These are phyloP conservation scores for Plasmodium yoelii DNA, from an alignment of 169 alveolate genomes.

Conservation along the genomic window DNA sequence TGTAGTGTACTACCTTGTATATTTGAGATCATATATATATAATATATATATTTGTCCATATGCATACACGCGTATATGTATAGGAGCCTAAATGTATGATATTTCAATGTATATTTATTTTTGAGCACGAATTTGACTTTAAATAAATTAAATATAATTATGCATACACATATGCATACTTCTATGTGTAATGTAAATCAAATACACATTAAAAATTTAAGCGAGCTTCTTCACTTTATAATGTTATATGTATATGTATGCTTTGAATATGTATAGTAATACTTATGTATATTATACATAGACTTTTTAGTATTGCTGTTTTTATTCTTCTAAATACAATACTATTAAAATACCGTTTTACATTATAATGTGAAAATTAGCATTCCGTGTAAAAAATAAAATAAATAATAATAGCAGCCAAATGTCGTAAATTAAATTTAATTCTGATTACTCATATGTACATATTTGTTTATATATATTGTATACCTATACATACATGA, in stretches of 20 bases:
- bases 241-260: background rate
- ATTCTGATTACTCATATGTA: conserved; percentile 21
- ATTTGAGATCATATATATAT: conserved; percentile 8
- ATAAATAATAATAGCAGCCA: conserved; percentile 18
- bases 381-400: conserved; percentile 15
- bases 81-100: background rate
- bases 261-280: background rate
- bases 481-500: background rate
- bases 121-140: background rate
- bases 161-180: conserved; percentile 7
- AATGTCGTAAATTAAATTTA: conserved; percentile 24
- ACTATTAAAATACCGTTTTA: conserved; percentile 12
- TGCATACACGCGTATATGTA: conserved; percentile 23
- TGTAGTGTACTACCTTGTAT: background rate
- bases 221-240: background rate
- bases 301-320: background rate
- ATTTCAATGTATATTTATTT: too few species aligned
- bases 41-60: conserved; percentile 18
- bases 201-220: background rate
- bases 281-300: background rate
- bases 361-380: conserved; percentile 1
- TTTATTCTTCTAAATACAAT: conserved; percentile 6
- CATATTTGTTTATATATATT: conserved; percentile 4
- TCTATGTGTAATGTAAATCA: background rate
- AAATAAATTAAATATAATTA: background rate